Evolutionary conservation across 306 rosid species (phyloP), one percentile per base, ranked within the genome.

Genomic region (Vigna reflexopilosa): DNA sequence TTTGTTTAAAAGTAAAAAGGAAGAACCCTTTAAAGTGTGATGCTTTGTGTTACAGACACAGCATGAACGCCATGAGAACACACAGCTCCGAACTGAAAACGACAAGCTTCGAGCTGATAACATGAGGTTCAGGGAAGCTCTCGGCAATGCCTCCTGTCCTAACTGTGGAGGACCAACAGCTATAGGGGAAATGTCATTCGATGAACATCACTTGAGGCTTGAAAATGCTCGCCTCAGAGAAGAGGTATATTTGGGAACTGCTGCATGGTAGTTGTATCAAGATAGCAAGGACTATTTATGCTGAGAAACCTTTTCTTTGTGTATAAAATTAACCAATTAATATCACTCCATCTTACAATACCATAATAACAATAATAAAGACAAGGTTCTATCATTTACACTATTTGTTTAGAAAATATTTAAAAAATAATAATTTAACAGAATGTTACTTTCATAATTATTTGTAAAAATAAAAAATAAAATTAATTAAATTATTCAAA

Each of bases 111-210:
- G 96, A 49, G 86, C 93, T 0, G 98, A 96, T 77, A 96, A 90
- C 83, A 93, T 91, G 92, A 87, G 98, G 81, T 93, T 88, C 32
- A 86, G 98, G 81, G 99, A 96, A 81, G 99, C 99, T 26, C 88
- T 96, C n/a, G 74, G 91, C 83, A 96, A 93, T 73, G 96, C 99
- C 14, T 96, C 98, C 0, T 96, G 99, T 75, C 99, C 97, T 11
- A 93, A 93, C 36, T 96, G 99, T 4, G 99, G 99, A 13, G 99
- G 99, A 32, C 98, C 99, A 15, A 91, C 98, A 1, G 94, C 98
- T 10, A 80, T 96, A 0, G 99, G 98, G 55, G 98, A 96, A 85
- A 96, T 96, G 98, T 96, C 99, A 1, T 96, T 96, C 13, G 99
- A 96, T 62, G 99, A 96, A 36, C 99, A 96, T 74, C 99, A 96